These are phyloP conservation scores for Globisporangium echinulatum DNA, from an alignment of 352 stramenopile species.

Conservation along the genomic window DNA sequence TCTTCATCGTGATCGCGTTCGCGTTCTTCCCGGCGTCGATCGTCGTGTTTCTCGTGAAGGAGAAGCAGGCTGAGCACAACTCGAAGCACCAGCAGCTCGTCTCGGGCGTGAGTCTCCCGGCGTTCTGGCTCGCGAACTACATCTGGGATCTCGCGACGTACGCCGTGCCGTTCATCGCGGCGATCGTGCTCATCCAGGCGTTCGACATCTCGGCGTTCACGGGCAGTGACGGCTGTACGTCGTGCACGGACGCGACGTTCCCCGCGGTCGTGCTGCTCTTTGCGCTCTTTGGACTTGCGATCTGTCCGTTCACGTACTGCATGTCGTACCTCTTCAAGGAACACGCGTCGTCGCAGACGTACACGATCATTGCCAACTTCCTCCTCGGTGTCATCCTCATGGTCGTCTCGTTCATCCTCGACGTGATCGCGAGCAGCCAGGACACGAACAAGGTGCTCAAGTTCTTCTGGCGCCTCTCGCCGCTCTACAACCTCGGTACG, in stretches of 20 bases:
- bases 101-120: neutral
- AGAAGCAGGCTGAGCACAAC: slow-evolving; percentile 85
- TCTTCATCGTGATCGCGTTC: slow-evolving; percentile 88
- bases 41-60: slow-evolving; percentile 93
- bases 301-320: slow-evolving; percentile 55
- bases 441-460: slow-evolving; percentile 31
- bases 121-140: slow-evolving; percentile 96
- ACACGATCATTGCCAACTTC: slow-evolving; percentile 56
- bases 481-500: slow-evolving; percentile 39
- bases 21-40: slow-evolving; percentile 89
- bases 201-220: slow-evolving; percentile 29
- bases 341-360: slow-evolving; percentile 38
- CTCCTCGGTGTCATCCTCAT: slow-evolving; percentile 53
- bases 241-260: slow-evolving; percentile 17
- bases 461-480: slow-evolving; percentile 53
- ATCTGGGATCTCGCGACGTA: slow-evolving; percentile 91
- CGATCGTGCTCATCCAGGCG: slow-evolving; percentile 29
- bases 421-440: slow-evolving; percentile 20
- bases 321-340: slow-evolving; percentile 56
- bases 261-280: slow-evolving; percentile 48
- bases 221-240: slow-evolving; percentile 17
- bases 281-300: slow-evolving; percentile 50
- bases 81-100: slow-evolving; percentile 91
- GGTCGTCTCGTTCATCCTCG: slow-evolving; percentile 44
- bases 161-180: slow-evolving; percentile 46